A percentile compares a stretch with the other conserved stretches of the same genome.
These are phyloP conservation scores for Penicillium desertorum DNA, from an alignment of 495 filamentous ascomycete genomes.

Conservation along the genomic window DNA sequence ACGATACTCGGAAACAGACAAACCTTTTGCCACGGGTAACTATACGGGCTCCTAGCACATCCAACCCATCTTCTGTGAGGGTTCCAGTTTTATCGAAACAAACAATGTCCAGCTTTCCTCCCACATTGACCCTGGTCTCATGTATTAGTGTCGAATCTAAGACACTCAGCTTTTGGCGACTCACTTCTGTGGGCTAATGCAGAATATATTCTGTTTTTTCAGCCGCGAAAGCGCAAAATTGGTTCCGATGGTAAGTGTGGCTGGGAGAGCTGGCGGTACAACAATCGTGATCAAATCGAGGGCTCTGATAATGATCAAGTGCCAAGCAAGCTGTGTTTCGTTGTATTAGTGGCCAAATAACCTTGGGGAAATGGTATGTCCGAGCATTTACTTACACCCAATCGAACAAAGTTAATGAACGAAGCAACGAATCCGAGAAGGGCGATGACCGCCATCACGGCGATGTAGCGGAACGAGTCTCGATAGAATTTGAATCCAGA, in stretches of 20 bases:
- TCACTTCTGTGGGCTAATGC: constrained; percentile 88
- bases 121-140: constrained; percentile 74
- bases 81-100: constrained; percentile 99
- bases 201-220: constrained; percentile 87
- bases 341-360: constrained; percentile 22
- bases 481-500: constrained; percentile 98
- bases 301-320: constrained; percentile 85
- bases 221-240: constrained; percentile 90
- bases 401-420: constrained; percentile 85
- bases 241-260: constrained; percentile 92
- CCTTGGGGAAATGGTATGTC: neutral
- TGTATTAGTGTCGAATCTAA: constrained; percentile 1
- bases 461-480: constrained; percentile 97
- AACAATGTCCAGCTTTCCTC: constrained; percentile 90
- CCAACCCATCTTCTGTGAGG: constrained; percentile 93
- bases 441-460: constrained; percentile 92
- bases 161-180: neutral
- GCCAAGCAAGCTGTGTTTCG: constrained; percentile 64
- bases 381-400: constrained; percentile 54
- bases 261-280: constrained; percentile 94
- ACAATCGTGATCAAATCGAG: constrained; percentile 97
- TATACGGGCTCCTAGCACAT: constrained; percentile 84
- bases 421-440: constrained; percentile 84
- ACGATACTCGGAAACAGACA: neutral
- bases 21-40: constrained; percentile 61